A percentile compares a stretch with the other conserved stretches of the same genome.
Evolutionary conservation across 148 eudicot species (phyloP).

Genomic region (Camellia japonica): DNA sequence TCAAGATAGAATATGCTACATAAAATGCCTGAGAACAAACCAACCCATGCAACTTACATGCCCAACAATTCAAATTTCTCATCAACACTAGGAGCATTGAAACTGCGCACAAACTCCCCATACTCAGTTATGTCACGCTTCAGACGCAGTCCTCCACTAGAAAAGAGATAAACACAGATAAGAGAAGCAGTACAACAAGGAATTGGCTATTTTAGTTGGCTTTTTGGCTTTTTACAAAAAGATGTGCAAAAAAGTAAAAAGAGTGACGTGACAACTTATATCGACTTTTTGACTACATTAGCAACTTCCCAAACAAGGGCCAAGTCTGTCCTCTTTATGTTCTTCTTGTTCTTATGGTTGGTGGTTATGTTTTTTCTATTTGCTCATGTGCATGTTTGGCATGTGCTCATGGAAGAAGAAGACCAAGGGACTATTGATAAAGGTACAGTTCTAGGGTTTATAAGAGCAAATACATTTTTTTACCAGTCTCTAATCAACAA

Average conservation of each 20-base stretch:
- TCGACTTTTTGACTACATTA: too few species aligned
- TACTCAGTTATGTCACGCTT: constrained; percentile 99
- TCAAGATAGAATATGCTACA: constrained; percentile 2
- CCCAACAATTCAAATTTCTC: constrained; percentile 94
- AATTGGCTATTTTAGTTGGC: too few species aligned
- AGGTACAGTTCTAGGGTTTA: not conserved
- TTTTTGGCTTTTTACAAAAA: too few species aligned
- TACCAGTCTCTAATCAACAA: too few species aligned
- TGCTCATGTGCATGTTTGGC: not conserved
- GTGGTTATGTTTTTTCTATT: not conserved
- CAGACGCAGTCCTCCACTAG: constrained; percentile 86
- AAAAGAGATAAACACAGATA: constrained; percentile 17
- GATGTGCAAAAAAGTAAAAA: too few species aligned
- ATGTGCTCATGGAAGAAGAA: not conserved
- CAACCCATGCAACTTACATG: constrained; percentile 60
- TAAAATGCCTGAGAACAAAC: not conserved
- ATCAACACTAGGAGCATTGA: constrained; percentile 92
- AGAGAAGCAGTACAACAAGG: not conserved
- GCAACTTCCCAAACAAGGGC: too few species aligned
- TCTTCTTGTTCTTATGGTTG: too few species aligned
- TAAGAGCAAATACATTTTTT: not conserved
- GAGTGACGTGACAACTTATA: too few species aligned
- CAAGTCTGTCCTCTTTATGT: not conserved
- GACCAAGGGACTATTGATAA: not conserved
- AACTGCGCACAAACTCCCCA: constrained; percentile 91